Percentiles rank a stretch among this genome's conserved stretches.
phyloP scores from a whole-genome alignment of 495 filamentous ascomycete genomes.

The Aspergillus sparsus region DNA sequence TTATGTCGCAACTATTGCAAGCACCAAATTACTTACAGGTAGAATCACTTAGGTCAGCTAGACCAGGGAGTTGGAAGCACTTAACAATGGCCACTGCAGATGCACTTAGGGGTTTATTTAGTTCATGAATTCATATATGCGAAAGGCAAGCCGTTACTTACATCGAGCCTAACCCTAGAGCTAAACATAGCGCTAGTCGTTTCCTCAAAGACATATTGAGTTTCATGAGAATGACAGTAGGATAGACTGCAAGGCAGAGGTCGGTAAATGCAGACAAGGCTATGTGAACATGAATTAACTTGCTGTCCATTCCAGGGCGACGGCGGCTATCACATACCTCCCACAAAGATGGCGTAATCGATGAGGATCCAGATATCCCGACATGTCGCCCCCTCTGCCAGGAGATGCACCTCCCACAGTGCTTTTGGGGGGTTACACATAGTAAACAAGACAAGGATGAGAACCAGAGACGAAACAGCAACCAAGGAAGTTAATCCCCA shows the following conservation, averaged over 20 bases:
- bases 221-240: conserved; percentile 43
- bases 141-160: conserved; percentile 12
- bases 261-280: conserved; percentile 44
- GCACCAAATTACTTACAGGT: conserved; percentile 34
- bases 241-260: conserved; percentile 53
- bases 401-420: conserved; percentile 42
- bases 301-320: neutral
- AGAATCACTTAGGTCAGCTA: conserved; percentile 38
- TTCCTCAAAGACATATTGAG: conserved; percentile 48
- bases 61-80: conserved; percentile 38
- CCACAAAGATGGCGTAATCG: conserved; percentile 36
- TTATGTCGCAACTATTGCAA: neutral
- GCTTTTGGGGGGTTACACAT: conserved; percentile 43
- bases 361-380: conserved; percentile 37
- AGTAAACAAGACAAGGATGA: conserved; percentile 38
- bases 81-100: conserved; percentile 43
- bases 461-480: conserved; percentile 24
- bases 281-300: conserved; percentile 6
- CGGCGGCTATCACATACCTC: conserved; percentile 23
- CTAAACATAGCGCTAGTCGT: conserved; percentile 45
- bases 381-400: conserved; percentile 33
- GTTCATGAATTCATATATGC: neutral
- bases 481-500: conserved; percentile 31
- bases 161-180: conserved; percentile 46
- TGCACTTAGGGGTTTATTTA: conserved; percentile 17